phyloP scores from a whole-genome alignment of 805 yeast genomes.

The Saccharomycopsis fermentans region DNA sequence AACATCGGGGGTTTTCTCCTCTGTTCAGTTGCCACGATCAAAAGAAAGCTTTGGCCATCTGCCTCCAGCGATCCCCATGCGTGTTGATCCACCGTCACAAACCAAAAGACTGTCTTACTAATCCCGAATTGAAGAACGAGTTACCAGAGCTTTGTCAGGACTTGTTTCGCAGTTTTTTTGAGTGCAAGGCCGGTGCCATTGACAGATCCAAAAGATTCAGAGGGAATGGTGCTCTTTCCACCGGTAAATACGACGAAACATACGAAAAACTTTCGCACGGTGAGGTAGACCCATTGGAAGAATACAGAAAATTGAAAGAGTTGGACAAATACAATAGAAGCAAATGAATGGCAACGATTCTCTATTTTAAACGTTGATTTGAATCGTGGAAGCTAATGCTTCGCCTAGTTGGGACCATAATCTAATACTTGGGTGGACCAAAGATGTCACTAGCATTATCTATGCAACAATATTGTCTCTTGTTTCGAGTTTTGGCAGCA shows the following conservation, averaged over 20 bases:
- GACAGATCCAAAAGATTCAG: slow-evolving; percentile 86
- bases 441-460: too few relatives aligned
- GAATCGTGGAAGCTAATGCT: too few relatives aligned
- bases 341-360: neutral
- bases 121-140: slow-evolving; percentile 65
- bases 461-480: too few relatives aligned
- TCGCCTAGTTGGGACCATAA: too few relatives aligned
- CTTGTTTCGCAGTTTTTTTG: slow-evolving; percentile 75
- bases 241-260: slow-evolving; percentile 87
- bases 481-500: too few relatives aligned
- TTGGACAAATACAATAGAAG: slow-evolving; percentile 40
- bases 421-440: too few relatives aligned
- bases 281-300: slow-evolving; percentile 71
- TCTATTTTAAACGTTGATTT: too few relatives aligned
- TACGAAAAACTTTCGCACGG: slow-evolving; percentile 73
- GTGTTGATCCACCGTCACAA: slow-evolving; percentile 83
- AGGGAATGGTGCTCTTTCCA: slow-evolving; percentile 88
- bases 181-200: slow-evolving; percentile 83
- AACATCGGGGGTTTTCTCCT: too few relatives aligned
- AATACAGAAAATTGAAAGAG: slow-evolving; percentile 58
- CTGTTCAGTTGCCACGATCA: slow-evolving; percentile 77
- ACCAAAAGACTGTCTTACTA: slow-evolving; percentile 77
- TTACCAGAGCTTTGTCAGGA: slow-evolving; percentile 84
- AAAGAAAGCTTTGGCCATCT: slow-evolving; percentile 87
- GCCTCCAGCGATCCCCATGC: slow-evolving; percentile 94